Base-by-base conservation (phyloP, 2,329 filamentous ascomycete species). In the Ophiocordyceps robertsii region DNA sequence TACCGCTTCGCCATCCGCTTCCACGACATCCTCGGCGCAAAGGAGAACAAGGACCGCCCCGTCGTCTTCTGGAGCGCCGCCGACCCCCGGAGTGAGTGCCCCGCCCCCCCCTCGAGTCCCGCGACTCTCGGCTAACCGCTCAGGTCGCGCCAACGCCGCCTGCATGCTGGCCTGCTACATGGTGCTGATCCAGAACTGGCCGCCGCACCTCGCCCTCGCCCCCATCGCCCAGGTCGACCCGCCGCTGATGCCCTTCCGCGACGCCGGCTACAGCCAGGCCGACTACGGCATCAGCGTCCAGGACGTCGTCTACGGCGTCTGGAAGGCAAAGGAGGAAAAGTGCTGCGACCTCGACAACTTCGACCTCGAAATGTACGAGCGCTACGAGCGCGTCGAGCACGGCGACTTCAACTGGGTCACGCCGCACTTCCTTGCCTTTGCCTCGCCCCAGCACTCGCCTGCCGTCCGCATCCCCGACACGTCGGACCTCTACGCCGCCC, bases 401-500 rank as follows among this genome's bases (percentile, higher is more conserved):
- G 92, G 92, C 49, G 92, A 98, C 66, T 98, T 98, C 82, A 98
- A 98, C 75, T 98, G 92, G 92, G 77, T 98, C 45, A 94, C 89
- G 6, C 89, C 90, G 9, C 72, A 89, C 56, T 98, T 98, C 67
- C 75, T 98, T 41, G 92, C 92, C 19, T 96, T 98, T 60, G 92
- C 92, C 37, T 96, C 90, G 17, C 92, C 92, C 11, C 88, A 96
- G 62, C 82, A 89, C 55, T 72, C 77, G 44, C 85, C 88, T 6
- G 76, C 83, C 12, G 73, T 78, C 43, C 80, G 82, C 48, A 80
- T 95, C 44, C 72, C 80, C 9, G 72, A 78, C 44, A 77, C 75
- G 35, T 85, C 86, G 7, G 81, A 88, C 13, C 68, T 82, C 49
- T 95, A 81, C 63, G 73, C 77, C 12, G 71, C 76, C 13, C 68